These are phyloP conservation scores for Delphinella strobiligena DNA, from an alignment of 2,329 filamentous ascomycete genomes.

Conservation along the genomic window DNA sequence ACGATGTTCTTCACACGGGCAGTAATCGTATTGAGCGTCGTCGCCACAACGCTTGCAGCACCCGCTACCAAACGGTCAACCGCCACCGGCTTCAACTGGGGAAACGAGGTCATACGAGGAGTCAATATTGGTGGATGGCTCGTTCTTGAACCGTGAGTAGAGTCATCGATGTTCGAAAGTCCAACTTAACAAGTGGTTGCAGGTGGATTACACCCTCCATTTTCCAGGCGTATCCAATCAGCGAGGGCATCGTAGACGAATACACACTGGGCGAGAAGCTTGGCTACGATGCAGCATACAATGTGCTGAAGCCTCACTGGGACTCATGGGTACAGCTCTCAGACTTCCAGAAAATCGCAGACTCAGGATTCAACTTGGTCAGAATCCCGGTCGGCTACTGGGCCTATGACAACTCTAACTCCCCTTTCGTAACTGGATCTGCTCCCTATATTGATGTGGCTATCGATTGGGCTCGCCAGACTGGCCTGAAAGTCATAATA, in stretches of 20 bases:
- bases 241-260: conserved; percentile 34
- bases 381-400: conserved; percentile 49
- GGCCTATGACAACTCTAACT: conserved; percentile 41
- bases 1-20: not conserved
- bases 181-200: not conserved
- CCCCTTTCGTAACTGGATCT: conserved; percentile 41
- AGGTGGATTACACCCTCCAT: conserved; percentile 48
- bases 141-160: conserved; percentile 31
- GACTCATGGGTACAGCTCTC: conserved; percentile 36
- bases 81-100: conserved; percentile 32
- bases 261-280: conserved; percentile 40
- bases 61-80: conserved; percentile 3
- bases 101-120: conserved; percentile 36
- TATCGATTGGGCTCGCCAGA: conserved; percentile 42
- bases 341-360: conserved; percentile 46
- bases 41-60: not conserved
- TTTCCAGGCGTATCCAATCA: conserved; percentile 26
- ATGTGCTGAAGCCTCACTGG: conserved; percentile 38
- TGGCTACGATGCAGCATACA: conserved; percentile 32
- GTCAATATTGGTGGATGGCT: conserved; percentile 42
- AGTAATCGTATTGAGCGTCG: not conserved
- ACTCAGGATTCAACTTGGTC: conserved; percentile 46
- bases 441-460: conserved; percentile 43
- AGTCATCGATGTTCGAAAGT: not conserved
- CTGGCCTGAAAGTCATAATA: conserved; percentile 45